phyloP scores from a whole-genome alignment of 306 rosid genomes.

The Heteromeles arbutifolia region DNA sequence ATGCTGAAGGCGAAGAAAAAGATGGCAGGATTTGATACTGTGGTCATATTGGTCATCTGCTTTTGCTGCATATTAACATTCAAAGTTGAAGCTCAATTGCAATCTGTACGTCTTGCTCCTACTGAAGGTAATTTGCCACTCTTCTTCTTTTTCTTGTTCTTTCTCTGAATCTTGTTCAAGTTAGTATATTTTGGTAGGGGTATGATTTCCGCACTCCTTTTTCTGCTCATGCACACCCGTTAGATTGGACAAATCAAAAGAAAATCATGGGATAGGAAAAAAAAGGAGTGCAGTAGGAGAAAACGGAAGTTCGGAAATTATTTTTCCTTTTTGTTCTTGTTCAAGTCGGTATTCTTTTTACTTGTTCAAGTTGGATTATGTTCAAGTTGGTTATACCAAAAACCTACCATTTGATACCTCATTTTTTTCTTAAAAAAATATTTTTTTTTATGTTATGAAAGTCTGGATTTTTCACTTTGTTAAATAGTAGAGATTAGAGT shows the following conservation, averaged over 20 bases:
- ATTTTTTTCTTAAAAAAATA: no score
- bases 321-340: background rate
- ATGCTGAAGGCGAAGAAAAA: background rate
- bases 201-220: background rate
- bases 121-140: background rate
- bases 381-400: background rate
- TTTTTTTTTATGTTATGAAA: no score
- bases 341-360: background rate
- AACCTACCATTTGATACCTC: background rate
- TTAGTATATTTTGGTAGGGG: no score
- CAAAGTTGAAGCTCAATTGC: constrained; percentile 1
- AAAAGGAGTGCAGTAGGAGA: no score
- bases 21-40: background rate
- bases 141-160: background rate
- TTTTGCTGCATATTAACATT: background rate
- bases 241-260: no score
- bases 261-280: no score
- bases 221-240: no score
- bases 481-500: no score
- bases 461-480: background rate
- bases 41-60: background rate
- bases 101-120: background rate
- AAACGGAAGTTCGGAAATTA: no score
- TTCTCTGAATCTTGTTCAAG: no score
- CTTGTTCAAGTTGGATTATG: background rate